phyloP scores from a whole-genome alignment of 345 rosid genomes.

The Euphorbia tirucalli region DNA sequence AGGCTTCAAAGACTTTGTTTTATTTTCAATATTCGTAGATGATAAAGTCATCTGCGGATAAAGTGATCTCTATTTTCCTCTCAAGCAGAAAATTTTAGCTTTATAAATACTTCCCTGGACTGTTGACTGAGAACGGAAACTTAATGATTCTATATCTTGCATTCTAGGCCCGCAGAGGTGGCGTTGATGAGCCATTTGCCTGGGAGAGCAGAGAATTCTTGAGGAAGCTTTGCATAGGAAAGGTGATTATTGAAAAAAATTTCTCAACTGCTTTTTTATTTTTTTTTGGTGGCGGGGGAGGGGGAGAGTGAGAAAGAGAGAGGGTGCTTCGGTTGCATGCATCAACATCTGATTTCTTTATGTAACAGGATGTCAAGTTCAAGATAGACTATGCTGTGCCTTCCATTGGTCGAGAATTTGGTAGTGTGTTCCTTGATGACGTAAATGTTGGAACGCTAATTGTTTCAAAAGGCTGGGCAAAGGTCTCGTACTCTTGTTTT shows the following conservation, averaged over 20 bases:
- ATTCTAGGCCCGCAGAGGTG: constrained; percentile 80
- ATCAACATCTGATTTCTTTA: not conserved
- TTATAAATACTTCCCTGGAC: not conserved
- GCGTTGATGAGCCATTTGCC: constrained; percentile 88
- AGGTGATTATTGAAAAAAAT: constrained; percentile 44
- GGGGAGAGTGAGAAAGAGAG: not conserved
- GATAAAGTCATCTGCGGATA: not conserved
- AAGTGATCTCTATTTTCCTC: not conserved
- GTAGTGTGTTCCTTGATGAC: constrained; percentile 80
- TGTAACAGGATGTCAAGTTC: constrained; percentile 78
- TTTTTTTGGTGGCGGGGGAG: not conserved
- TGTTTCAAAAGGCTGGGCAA: constrained; percentile 88
- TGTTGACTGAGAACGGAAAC: not conserved
- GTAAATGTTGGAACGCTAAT: constrained; percentile 71
- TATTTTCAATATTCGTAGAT: no score
- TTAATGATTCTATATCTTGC: constrained; percentile 9
- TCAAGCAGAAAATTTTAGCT: not conserved
- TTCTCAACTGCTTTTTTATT: not conserved
- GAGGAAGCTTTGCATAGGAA: constrained; percentile 94
- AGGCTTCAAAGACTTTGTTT: not conserved
- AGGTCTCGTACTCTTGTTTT: constrained; percentile 41
- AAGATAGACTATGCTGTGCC: constrained; percentile 80
- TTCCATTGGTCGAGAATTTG: constrained; percentile 79
- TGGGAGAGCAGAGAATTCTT: constrained; percentile 93
- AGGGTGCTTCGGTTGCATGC: not conserved